Evolutionary conservation across 2,329 filamentous ascomycete genomes (phyloP).

Genomic region (Alternaria rosae): DNA sequence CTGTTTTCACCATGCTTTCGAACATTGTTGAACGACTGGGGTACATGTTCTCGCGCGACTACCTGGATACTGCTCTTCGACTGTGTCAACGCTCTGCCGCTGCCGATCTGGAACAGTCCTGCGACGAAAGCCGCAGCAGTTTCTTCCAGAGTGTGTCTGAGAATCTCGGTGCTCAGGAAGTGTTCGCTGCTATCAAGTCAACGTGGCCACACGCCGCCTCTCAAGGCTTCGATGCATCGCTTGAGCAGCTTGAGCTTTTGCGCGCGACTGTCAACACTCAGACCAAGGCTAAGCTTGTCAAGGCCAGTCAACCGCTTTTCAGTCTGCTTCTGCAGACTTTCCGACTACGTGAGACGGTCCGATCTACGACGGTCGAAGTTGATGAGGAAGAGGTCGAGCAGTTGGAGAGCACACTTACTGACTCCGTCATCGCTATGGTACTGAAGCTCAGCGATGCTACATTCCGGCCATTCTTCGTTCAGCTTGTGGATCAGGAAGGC

Average conservation of each 20-base stretch:
- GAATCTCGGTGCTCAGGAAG: slow-evolving; percentile 77
- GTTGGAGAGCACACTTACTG: slow-evolving; percentile 71
- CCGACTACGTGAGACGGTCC: slow-evolving; percentile 65
- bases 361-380: slow-evolving; percentile 52
- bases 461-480: slow-evolving; percentile 89
- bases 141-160: slow-evolving; percentile 79
- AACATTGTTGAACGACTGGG: slow-evolving; percentile 83
- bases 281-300: slow-evolving; percentile 78
- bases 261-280: slow-evolving; percentile 77
- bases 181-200: slow-evolving; percentile 74
- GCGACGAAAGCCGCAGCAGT: slow-evolving; percentile 69
- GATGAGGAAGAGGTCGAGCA: slow-evolving; percentile 61
- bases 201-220: slow-evolving; percentile 73
- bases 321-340: slow-evolving; percentile 64
- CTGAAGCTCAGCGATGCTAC: slow-evolving; percentile 95
- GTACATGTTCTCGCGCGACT: slow-evolving; percentile 82
- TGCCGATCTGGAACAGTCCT: slow-evolving; percentile 66
- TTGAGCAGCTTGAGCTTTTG: slow-evolving; percentile 74
- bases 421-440: slow-evolving; percentile 84
- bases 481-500: slow-evolving; percentile 79
- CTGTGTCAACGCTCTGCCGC: slow-evolving; percentile 77
- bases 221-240: slow-evolving; percentile 64
- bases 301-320: slow-evolving; percentile 75
- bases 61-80: slow-evolving; percentile 74
- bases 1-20: slow-evolving; percentile 79